Percentiles rank a stretch among this genome's conserved stretches.
These are phyloP conservation scores for Aspergillus proliferans DNA, from an alignment of 2,329 filamentous ascomycete genomes.

Conservation along the genomic window DNA sequence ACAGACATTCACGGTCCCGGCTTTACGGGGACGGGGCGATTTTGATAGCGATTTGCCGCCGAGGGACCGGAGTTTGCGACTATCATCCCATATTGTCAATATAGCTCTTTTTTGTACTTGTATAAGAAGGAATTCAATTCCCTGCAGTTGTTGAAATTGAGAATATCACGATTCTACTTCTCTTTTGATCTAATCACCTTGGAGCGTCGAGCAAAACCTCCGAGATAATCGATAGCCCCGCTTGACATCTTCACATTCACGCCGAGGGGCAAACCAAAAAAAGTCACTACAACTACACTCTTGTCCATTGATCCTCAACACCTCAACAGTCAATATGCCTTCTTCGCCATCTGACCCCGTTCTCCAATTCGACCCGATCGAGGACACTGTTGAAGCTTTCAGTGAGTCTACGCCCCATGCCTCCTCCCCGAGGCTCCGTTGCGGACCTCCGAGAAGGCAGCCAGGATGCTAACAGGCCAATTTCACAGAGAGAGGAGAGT, in stretches of 20 bases:
- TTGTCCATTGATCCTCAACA: background rate
- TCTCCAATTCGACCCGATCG: slow-evolving; percentile 37
- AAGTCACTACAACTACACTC: background rate
- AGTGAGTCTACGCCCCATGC: slow-evolving; percentile 24
- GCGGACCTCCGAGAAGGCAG: background rate
- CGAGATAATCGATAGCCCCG: background rate
- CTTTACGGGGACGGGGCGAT: background rate
- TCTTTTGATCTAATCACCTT: background rate
- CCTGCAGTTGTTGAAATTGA: background rate
- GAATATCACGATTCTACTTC: background rate
- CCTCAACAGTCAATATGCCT: slow-evolving; percentile 22
- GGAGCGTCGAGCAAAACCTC: background rate
- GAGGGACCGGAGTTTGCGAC: background rate
- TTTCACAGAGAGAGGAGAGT: slow-evolving; percentile 66
- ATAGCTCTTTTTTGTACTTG: background rate
- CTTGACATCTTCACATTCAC: background rate
- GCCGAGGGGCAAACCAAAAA: background rate
- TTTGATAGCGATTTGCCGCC: background rate
- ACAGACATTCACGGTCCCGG: background rate
- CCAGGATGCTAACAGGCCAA: slow-evolving; percentile 11
- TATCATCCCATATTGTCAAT: background rate
- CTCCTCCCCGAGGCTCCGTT: background rate
- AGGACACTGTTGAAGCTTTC: slow-evolving; percentile 37
- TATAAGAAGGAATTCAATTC: background rate
- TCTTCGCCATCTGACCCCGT: slow-evolving; percentile 23